These are phyloP conservation scores for Leucosporidium yakuticum DNA, from an alignment of 768 basidiomycete genomes.

Conservation along the genomic window DNA sequence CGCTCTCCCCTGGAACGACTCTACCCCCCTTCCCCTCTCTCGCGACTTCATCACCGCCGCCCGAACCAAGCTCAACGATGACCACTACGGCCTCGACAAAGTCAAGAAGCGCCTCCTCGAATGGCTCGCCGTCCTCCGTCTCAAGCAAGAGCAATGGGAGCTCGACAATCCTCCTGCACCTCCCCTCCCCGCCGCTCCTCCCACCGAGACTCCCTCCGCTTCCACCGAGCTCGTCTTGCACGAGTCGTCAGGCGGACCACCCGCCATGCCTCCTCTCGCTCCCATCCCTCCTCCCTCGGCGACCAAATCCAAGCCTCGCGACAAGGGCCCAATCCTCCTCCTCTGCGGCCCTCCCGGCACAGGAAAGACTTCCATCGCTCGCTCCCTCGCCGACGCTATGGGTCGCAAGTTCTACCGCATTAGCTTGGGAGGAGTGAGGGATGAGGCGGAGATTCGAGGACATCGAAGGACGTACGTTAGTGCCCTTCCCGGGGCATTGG, in stretches of 20 bases:
- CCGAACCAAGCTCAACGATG: slow-evolving; percentile 72
- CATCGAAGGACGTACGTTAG: slow-evolving; percentile 73
- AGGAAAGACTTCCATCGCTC: slow-evolving; percentile 86
- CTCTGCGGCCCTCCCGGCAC: slow-evolving; percentile 72
- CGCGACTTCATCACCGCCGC: slow-evolving; percentile 47
- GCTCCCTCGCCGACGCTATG: slow-evolving; percentile 76
- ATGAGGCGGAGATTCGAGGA: slow-evolving; percentile 79
- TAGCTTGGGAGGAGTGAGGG: slow-evolving; percentile 82
- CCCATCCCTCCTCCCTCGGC: not conserved
- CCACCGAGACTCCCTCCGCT: slow-evolving; percentile 26
- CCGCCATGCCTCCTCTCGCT: not conserved
- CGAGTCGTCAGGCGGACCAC: not conserved
- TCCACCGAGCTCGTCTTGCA: slow-evolving; percentile 13
- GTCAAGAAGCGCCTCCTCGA: slow-evolving; percentile 88
- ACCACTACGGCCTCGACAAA: slow-evolving; percentile 86
- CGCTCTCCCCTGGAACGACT: slow-evolving; percentile 64
- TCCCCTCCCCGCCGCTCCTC: not conserved
- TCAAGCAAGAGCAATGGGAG: slow-evolving; percentile 48
- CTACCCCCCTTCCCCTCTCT: slow-evolving; percentile 43
- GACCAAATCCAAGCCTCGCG: not conserved
- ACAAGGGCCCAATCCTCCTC: slow-evolving; percentile 36
- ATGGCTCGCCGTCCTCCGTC: slow-evolving; percentile 78
- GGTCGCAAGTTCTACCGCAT: slow-evolving; percentile 84
- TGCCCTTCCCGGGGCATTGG: slow-evolving; percentile 52
- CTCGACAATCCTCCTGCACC: slow-evolving; percentile 31